Conservation (phyloP, 2,329 filamentous ascomycete species). For the Xylariaceae sp. region DNA sequence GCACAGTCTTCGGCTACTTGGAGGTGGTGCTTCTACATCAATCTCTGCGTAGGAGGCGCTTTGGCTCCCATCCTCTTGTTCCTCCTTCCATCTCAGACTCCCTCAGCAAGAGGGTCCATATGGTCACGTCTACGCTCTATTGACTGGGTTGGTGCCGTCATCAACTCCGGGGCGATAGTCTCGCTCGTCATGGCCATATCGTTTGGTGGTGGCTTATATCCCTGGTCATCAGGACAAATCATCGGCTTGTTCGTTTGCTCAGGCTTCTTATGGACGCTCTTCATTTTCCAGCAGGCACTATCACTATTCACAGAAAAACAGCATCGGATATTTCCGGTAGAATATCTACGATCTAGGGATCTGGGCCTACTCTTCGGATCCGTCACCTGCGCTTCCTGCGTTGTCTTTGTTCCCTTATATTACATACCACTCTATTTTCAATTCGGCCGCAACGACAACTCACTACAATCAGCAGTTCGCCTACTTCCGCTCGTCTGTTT, state of each 20-base stretch:
- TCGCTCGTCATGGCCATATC: conserved; percentile 36
- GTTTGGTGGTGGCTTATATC: conserved; percentile 38
- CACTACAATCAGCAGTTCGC: background rate
- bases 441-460: conserved; percentile 1
- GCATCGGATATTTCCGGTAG: conserved; percentile 30
- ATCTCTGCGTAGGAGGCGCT: conserved; percentile 23
- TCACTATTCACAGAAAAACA: conserved; percentile 29
- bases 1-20: conserved; percentile 27
- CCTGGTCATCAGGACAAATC: conserved; percentile 36
- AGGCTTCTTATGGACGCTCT: conserved; percentile 30
- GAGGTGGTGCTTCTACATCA: conserved; percentile 41
- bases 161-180: conserved; percentile 30
- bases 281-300: conserved; percentile 31
- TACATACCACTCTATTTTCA: conserved; percentile 5
- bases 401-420: conserved; percentile 1
- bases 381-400: background rate
- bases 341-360: conserved; percentile 11
- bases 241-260: conserved; percentile 39
- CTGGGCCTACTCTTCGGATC: background rate
- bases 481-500: conserved; percentile 14
- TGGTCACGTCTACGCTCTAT: conserved; percentile 24
- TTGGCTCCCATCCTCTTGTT: conserved; percentile 25
- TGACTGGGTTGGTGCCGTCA: conserved; percentile 34
- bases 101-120: conserved; percentile 26
- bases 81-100: conserved; percentile 16